phyloP scores from a whole-genome alignment of 1,284 basidiomycete species.

The Chalciporus piperatoides region DNA sequence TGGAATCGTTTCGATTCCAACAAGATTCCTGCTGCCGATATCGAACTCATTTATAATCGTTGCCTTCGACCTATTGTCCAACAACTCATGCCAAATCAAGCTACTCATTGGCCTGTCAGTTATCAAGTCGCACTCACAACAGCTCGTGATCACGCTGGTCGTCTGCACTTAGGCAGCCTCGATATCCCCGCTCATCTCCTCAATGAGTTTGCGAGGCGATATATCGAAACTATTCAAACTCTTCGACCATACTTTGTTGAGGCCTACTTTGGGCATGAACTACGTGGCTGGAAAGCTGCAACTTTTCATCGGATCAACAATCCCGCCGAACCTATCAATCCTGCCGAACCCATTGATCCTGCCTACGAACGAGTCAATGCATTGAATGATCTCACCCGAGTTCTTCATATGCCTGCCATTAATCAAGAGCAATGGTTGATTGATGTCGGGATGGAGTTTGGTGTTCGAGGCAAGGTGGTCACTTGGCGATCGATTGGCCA shows the following conservation, averaged over 20 bases:
- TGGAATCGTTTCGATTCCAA: background rate
- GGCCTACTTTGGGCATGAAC: slow-evolving; percentile 17
- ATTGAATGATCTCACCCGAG: background rate
- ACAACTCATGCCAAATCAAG: slow-evolving; percentile 4
- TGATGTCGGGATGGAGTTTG: slow-evolving; percentile 1
- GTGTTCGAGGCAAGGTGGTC: background rate
- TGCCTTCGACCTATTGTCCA: background rate
- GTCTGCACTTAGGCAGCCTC: background rate
- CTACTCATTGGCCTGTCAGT: slow-evolving; percentile 9
- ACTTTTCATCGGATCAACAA: slow-evolving; percentile 1
- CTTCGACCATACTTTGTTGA: slow-evolving; percentile 2
- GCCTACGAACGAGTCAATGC: background rate
- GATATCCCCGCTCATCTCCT: slow-evolving; percentile 5
- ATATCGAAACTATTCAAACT: background rate
- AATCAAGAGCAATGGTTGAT: background rate
- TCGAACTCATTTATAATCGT: slow-evolving; percentile 2
- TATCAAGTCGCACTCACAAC: background rate
- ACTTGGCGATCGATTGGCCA: background rate
- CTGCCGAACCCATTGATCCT: background rate
- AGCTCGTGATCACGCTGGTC: background rate
- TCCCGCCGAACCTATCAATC: background rate
- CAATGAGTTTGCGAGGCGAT: background rate
- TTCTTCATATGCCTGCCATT: background rate
- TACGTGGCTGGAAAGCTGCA: slow-evolving; percentile 9
- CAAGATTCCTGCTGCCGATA: background rate